Evolutionary conservation across 116 monocot species (phyloP).

Genomic region (Posidonia oceanica): DNA sequence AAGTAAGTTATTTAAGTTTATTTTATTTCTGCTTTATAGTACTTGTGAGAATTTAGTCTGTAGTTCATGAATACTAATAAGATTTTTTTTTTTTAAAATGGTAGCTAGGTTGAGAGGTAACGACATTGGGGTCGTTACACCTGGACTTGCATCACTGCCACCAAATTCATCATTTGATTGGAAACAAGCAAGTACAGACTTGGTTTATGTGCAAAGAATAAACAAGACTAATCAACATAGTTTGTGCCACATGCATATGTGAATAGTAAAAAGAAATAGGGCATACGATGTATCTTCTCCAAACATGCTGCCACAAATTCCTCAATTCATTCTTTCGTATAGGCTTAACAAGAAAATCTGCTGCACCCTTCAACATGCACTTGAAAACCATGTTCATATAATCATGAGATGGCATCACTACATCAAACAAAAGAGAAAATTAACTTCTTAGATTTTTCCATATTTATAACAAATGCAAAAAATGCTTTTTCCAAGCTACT

Average conservation of each 20-base stretch:
- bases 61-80: too few species aligned
- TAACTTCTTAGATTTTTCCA: neutral
- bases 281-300: constrained; percentile 73
- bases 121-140: too few species aligned
- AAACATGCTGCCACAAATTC: constrained; percentile 97
- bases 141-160: constrained; percentile 13
- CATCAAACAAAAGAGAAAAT: constrained; percentile 10
- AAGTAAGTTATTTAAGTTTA: too few species aligned
- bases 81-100: too few species aligned
- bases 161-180: constrained; percentile 24
- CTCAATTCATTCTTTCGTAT: constrained; percentile 81
- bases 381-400: constrained; percentile 76
- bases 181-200: neutral
- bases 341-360: constrained; percentile 93
- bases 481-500: neutral
- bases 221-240: neutral
- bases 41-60: too few species aligned
- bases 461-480: neutral
- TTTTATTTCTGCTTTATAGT: too few species aligned
- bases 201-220: neutral
- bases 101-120: too few species aligned
- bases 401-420: constrained; percentile 98
- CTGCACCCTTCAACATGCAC: constrained; percentile 85
- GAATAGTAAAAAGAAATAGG: neutral
- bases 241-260: neutral